phyloP scores from a whole-genome alignment of 179 eudicot genomes.

The Patellifolia procumbens region DNA sequence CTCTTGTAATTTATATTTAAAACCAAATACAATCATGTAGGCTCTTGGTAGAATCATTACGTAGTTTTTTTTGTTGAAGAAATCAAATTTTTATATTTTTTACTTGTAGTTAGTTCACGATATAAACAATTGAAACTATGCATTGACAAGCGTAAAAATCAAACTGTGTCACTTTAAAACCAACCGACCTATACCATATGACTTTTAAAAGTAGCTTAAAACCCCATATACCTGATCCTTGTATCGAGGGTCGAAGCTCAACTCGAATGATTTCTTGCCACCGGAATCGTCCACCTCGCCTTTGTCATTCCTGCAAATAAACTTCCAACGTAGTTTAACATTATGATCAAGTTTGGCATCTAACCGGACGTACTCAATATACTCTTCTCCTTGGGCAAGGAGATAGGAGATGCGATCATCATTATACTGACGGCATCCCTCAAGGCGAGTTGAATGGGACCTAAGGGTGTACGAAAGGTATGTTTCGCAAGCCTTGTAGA shows the following conservation, averaged over 20 bases:
- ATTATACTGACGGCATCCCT: slow-evolving; percentile 5
- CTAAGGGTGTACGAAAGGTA: slow-evolving; percentile 37
- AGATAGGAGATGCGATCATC: neutral
- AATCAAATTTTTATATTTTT: no score
- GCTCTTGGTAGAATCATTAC: no score
- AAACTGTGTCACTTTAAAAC: no score
- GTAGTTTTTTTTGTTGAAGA: no score
- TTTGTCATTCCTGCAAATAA: slow-evolving; percentile 4
- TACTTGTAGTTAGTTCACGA: no score
- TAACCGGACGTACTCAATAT: slow-evolving; percentile 7
- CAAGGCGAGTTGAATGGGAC: slow-evolving; percentile 30
- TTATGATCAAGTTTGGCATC: neutral
- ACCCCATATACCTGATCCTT: no score
- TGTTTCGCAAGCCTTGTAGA: slow-evolving; percentile 38
- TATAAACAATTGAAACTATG: no score
- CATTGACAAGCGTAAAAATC: no score
- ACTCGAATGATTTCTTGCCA: slow-evolving; percentile 21
- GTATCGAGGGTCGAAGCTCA: slow-evolving; percentile 34
- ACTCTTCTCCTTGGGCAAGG: slow-evolving; percentile 17
- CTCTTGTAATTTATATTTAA: no score
- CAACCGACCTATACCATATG: no score
- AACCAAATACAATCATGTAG: no score
- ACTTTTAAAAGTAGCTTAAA: no score
- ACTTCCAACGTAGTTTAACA: neutral
- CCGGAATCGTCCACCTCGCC: neutral